Base-by-base conservation (phyloP, 108 stramenopile genomes). In the Nannochloropsis gaditana region DNA sequence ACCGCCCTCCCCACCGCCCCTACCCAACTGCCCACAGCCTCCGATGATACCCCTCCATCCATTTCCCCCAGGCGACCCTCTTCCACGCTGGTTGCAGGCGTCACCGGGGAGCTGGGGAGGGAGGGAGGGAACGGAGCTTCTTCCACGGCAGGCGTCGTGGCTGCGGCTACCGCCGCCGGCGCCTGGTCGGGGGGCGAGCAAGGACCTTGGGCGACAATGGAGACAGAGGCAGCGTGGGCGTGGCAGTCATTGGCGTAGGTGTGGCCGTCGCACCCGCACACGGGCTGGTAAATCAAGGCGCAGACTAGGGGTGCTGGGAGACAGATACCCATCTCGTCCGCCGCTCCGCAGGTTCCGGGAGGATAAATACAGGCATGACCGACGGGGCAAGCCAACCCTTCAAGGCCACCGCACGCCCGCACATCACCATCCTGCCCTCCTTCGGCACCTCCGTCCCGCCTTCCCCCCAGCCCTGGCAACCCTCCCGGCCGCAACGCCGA, bases 201-300 rank as follows among this genome's bases (percentile, higher is more conserved):
- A n/a, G 59, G 8, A 15, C 2, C 59, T 73, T 73, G 5, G n/a
- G 59, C 59, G 19, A n/a, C 59, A 3, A 73, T n/a, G 8, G 59
- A 73, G 8, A 73, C 59, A 73, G 59, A 15, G 5, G 59, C 4
- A n/a, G 59, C 59, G n/a, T 73, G 59, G 19, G 59, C 59, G 59
- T 4, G n/a, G 8, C 59, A 73, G 19, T 73, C 59, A 8, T 73
- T 73, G 3, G 59, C 15, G n/a, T n/a, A 73, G 19, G 59, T 73
- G 3, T n/a, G 59, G 4, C 59, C 59, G 59, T 73, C n/a, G n/a
- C 59, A 73, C 59, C 59, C 59, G n/a, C 59, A 73, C 15, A 73
- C 59, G 59, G 59, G 59, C 59, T 73, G 59, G 59, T 73, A 73
- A 73, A 73, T 73, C 6, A 73, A 73, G 2, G 59, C 59, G n/a